Evolutionary conservation across 169 alveolate genomes (phyloP).

Genomic region (Theileria annulata): DNA sequence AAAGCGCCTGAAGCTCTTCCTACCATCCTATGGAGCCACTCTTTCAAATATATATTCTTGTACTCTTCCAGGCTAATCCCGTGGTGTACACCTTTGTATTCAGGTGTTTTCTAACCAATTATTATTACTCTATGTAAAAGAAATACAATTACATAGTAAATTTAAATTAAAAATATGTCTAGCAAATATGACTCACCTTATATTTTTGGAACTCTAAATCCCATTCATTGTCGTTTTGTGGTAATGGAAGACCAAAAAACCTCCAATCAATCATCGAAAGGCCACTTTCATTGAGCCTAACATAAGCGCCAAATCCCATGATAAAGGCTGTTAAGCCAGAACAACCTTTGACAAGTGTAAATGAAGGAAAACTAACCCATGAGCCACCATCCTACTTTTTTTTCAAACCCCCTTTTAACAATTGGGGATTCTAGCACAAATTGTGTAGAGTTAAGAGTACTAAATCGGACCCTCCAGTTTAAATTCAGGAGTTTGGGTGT

Average conservation of each 20-base stretch:
- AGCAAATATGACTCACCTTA: constrained; percentile 47
- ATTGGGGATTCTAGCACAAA: constrained; percentile 14
- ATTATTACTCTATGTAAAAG: not conserved
- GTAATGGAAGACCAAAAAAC: constrained; percentile 79
- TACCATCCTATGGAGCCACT: constrained; percentile 88
- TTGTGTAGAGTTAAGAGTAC: not conserved
- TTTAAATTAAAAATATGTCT: not conserved
- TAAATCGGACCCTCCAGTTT: not conserved
- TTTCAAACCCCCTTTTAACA: constrained; percentile 35
- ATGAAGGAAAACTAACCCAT: constrained; percentile 36
- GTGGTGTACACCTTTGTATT: constrained; percentile 81
- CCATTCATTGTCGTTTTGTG: constrained; percentile 86
- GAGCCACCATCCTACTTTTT: constrained; percentile 55
- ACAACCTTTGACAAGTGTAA: constrained; percentile 36
- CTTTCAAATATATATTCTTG: constrained; percentile 82
- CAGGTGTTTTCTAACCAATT: constrained; percentile 79
- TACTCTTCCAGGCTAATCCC: constrained; percentile 85
- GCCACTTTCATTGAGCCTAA: constrained; percentile 87
- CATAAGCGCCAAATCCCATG: constrained; percentile 87
- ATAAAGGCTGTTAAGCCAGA: constrained; percentile 76
- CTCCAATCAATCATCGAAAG: constrained; percentile 90
- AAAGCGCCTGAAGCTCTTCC: constrained; percentile 83
- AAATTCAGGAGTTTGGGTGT: not conserved
- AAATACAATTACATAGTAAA: not conserved
- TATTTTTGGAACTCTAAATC: constrained; percentile 79